Percentiles rank a stretch among this genome's conserved stretches.
Evolutionary conservation across 2,329 filamentous ascomycete species (phyloP).

Genomic region (Daldinia sp.): DNA sequence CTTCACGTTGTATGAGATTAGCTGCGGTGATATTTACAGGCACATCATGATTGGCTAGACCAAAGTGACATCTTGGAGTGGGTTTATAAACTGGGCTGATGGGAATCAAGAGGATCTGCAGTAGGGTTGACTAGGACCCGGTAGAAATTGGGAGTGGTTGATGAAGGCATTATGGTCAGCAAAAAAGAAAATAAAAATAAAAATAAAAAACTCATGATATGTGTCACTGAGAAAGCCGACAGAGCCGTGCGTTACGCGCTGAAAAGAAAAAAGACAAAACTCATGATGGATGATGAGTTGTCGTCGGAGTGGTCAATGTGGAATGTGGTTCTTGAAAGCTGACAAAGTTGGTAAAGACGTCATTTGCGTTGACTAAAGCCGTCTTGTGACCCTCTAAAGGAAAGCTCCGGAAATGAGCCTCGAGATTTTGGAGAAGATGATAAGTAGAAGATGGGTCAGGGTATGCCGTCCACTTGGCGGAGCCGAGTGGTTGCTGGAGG

Average conservation of each 20-base stretch:
- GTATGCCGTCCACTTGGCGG: slow-evolving; percentile 31
- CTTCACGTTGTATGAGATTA: slow-evolving; percentile 32
- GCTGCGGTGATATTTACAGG: slow-evolving; percentile 33
- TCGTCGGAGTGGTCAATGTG: slow-evolving; percentile 28
- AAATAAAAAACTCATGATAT: slow-evolving; percentile 8
- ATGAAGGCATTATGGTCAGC: slow-evolving; percentile 34
- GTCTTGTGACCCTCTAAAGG: slow-evolving; percentile 42
- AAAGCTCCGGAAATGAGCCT: slow-evolving; percentile 25
- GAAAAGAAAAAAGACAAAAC: slow-evolving; percentile 12
- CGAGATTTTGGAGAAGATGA: slow-evolving; percentile 27
- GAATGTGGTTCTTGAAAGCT: slow-evolving; percentile 14
- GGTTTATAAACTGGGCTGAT: slow-evolving; percentile 41
- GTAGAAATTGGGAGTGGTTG: slow-evolving; percentile 24
- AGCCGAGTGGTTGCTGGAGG: slow-evolving; percentile 30
- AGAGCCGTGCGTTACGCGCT: slow-evolving; percentile 30
- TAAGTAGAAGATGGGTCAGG: slow-evolving; percentile 22
- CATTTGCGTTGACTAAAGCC: slow-evolving; percentile 30
- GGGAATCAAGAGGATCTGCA: slow-evolving; percentile 39
- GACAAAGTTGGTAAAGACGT: slow-evolving; percentile 38
- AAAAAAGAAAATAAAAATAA: neutral
- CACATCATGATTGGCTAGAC: slow-evolving; percentile 33
- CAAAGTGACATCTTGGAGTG: slow-evolving; percentile 18
- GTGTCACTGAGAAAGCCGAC: slow-evolving; percentile 21
- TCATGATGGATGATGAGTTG: slow-evolving; percentile 29
- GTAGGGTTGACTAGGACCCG: slow-evolving; percentile 32